phyloP scores from a whole-genome alignment of 2,329 filamentous ascomycete species.

The Dactylellina drechsleri region DNA sequence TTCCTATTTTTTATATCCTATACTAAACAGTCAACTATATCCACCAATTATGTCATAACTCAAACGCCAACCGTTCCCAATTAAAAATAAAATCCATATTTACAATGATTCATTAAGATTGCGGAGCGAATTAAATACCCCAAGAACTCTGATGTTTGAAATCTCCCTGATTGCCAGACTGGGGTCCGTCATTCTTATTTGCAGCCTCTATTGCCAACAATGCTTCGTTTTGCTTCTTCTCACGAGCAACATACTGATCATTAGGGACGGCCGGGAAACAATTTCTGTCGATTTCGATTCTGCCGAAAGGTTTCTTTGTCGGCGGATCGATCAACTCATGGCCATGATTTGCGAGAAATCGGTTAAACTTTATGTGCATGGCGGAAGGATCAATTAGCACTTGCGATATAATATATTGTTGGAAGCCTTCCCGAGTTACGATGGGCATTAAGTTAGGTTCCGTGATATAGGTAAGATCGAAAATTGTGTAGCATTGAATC shows the following conservation, averaged over 20 bases:
- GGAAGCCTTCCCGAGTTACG: constrained; percentile 42
- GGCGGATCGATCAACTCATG: constrained; percentile 42
- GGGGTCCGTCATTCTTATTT: background rate
- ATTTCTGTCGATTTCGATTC: constrained; percentile 20
- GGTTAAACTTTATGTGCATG: constrained; percentile 40
- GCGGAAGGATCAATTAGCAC: constrained; percentile 37
- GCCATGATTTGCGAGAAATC: constrained; percentile 29
- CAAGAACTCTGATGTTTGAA: constrained; percentile 29
- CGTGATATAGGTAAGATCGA: constrained; percentile 41
- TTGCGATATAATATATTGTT: constrained; percentile 37
- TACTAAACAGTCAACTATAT: too few species aligned
- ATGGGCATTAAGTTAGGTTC: constrained; percentile 43
- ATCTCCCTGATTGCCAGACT: background rate
- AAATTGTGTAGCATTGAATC: constrained; percentile 40
- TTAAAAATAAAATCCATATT: background rate
- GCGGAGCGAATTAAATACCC: constrained; percentile 27
- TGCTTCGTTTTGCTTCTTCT: constrained; percentile 31
- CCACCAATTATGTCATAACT: too few species aligned
- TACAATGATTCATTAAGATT: too few species aligned
- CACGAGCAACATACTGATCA: constrained; percentile 27
- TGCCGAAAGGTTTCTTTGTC: constrained; percentile 42
- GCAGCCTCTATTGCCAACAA: constrained; percentile 18
- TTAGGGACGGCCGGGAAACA: constrained; percentile 34
- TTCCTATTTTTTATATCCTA: too few species aligned
- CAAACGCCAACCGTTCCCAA: background rate